Percentiles rank a stretch among this genome's conserved stretches.
phyloP scores from a whole-genome alignment of 2,329 filamentous ascomycete species.

The Curvularia hawaiiensis region DNA sequence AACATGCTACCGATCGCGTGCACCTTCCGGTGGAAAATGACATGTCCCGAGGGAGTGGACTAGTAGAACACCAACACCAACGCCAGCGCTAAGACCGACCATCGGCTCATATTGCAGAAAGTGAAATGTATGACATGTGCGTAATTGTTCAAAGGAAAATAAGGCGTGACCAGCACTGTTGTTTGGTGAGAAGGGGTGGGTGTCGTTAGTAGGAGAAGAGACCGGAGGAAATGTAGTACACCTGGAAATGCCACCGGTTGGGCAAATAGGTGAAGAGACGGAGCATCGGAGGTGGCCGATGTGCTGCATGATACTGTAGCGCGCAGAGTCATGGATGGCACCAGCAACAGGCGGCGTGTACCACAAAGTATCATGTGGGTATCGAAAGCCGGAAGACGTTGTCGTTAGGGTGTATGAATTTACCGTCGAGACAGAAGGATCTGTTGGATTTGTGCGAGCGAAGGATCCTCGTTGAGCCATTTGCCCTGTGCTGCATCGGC shows the following conservation, averaged over 20 bases:
- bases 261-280: background rate
- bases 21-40: slow-evolving; percentile 4
- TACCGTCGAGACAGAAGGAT: slow-evolving; percentile 41
- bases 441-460: slow-evolving; percentile 56
- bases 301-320: background rate
- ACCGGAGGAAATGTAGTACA: background rate
- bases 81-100: slow-evolving; percentile 25
- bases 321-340: slow-evolving; percentile 1
- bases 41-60: slow-evolving; percentile 2
- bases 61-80: slow-evolving; percentile 18
- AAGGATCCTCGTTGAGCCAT: slow-evolving; percentile 66
- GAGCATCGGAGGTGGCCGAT: background rate
- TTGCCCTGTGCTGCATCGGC: slow-evolving; percentile 63
- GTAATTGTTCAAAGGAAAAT: background rate
- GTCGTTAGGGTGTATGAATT: slow-evolving; percentile 2
- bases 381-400: background rate
- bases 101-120: slow-evolving; percentile 6
- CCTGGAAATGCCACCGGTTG: background rate
- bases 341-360: slow-evolving; percentile 8
- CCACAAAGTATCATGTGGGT: slow-evolving; percentile 1
- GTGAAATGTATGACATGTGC: background rate
- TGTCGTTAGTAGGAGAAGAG: background rate
- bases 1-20: slow-evolving; percentile 2
- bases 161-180: slow-evolving; percentile 25
- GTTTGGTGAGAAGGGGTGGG: background rate